A percentile compares a stretch with the other conserved stretches of the same genome.
These are phyloP conservation scores for Kwoniella sp. DNA, from an alignment of 768 basidiomycete species.

Conservation along the genomic window DNA sequence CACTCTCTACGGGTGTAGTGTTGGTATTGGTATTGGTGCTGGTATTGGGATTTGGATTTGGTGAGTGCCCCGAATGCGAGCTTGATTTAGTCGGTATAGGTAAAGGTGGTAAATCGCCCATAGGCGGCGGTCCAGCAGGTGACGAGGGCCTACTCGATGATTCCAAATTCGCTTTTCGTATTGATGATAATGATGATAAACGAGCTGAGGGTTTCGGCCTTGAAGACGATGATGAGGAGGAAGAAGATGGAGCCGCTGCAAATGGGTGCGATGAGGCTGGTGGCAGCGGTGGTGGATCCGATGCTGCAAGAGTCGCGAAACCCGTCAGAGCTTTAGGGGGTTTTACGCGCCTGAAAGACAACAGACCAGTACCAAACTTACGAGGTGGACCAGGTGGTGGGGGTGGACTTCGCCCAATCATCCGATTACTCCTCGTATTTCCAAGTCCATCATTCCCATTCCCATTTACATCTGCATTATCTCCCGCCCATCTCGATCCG, in stretches of 20 bases:
- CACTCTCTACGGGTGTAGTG: background rate
- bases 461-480: slow-evolving; percentile 2
- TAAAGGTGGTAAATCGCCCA: slow-evolving; percentile 18
- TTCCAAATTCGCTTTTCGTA: slow-evolving; percentile 8
- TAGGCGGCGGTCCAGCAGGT: slow-evolving; percentile 25
- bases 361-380: slow-evolving; percentile 14
- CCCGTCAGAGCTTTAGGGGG: too few species aligned
- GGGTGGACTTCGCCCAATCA: slow-evolving; percentile 33
- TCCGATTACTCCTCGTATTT: slow-evolving; percentile 5
- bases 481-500: slow-evolving; percentile 21
- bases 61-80: background rate
- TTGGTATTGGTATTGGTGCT: too few species aligned
- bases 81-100: slow-evolving; percentile 1
- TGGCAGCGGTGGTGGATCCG: slow-evolving; percentile 25
- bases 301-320: slow-evolving; percentile 36
- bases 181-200: slow-evolving; percentile 16
- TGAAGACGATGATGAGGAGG: slow-evolving; percentile 10
- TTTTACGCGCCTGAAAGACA: too few species aligned
- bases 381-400: slow-evolving; percentile 46
- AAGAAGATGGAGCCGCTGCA: background rate
- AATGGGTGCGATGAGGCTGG: slow-evolving; percentile 23
- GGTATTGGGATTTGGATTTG: background rate
- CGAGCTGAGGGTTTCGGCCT: slow-evolving; percentile 19
- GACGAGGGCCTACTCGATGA: slow-evolving; percentile 10
- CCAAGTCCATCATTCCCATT: background rate